These are phyloP conservation scores for Delonix regia DNA, from an alignment of 306 rosid genomes.

Conservation along the genomic window DNA sequence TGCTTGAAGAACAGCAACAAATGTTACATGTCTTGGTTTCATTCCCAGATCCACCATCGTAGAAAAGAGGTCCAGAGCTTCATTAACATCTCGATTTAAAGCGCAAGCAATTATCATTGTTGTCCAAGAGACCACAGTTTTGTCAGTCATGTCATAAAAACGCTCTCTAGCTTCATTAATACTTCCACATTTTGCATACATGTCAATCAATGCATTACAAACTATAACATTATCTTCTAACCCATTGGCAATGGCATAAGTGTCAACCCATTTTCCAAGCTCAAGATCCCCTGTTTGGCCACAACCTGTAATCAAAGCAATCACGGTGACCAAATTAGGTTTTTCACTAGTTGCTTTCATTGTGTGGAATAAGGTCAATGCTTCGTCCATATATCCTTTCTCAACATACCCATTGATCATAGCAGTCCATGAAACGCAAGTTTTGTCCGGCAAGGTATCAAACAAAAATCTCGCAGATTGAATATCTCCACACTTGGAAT, in stretches of 20 bases:
- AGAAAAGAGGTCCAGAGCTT: constrained; percentile 55
- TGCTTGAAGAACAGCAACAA: constrained; percentile 74
- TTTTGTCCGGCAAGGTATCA: constrained; percentile 48
- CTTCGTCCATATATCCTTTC: constrained; percentile 54
- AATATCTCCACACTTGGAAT: constrained; percentile 65
- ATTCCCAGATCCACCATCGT: constrained; percentile 49
- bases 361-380: constrained; percentile 49
- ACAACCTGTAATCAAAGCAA: constrained; percentile 63
- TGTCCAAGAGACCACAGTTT: constrained; percentile 71
- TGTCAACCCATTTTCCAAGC: constrained; percentile 59
- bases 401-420: constrained; percentile 66
- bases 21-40: constrained; percentile 62
- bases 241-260: constrained; percentile 46
- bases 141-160: constrained; percentile 47
- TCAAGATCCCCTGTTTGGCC: constrained; percentile 55
- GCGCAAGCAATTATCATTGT: constrained; percentile 64
- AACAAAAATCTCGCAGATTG: constrained; percentile 56
- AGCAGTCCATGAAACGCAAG: constrained; percentile 70
- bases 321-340: constrained; percentile 63
- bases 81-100: constrained; percentile 56
- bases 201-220: constrained; percentile 68
- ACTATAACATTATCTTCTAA: constrained; percentile 51
- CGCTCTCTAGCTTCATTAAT: constrained; percentile 48
- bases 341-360: constrained; percentile 60
- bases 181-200: constrained; percentile 74